Conservation (phyloP, 2,329 filamentous ascomycete species). For the Botrytis sinoallii region DNA sequence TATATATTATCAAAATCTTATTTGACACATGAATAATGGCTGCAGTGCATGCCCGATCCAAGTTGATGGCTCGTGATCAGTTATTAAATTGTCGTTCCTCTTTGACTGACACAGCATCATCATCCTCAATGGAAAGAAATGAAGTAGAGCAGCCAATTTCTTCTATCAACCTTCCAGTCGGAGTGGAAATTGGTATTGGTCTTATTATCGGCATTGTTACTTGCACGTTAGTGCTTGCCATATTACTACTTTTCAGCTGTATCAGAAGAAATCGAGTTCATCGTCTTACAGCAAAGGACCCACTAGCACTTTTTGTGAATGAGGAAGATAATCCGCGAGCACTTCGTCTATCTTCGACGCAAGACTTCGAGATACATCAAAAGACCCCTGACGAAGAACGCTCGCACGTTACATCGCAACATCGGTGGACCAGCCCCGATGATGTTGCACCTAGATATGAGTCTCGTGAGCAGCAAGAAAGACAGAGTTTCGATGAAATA, state of each 20-base stretch:
- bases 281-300: neutral
- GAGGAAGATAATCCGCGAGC: neutral
- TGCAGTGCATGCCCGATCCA: neutral
- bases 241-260: neutral
- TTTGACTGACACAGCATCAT: neutral
- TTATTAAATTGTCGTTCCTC: neutral
- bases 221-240: neutral
- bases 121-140: neutral
- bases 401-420: neutral
- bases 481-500: neutral
- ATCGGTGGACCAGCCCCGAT: neutral
- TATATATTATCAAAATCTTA: neutral
- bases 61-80: neutral
- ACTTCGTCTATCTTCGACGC: neutral
- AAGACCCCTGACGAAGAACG: neutral
- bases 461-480: neutral
- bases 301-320: neutral
- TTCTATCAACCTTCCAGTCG: neutral
- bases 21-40: neutral
- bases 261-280: neutral
- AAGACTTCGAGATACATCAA: neutral
- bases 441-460: neutral
- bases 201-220: neutral
- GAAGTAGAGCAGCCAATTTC: neutral
- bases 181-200: slow-evolving; percentile 6